phyloP scores from a whole-genome alignment of 495 filamentous ascomycete species.

The Staphylotrichum longicolle region DNA sequence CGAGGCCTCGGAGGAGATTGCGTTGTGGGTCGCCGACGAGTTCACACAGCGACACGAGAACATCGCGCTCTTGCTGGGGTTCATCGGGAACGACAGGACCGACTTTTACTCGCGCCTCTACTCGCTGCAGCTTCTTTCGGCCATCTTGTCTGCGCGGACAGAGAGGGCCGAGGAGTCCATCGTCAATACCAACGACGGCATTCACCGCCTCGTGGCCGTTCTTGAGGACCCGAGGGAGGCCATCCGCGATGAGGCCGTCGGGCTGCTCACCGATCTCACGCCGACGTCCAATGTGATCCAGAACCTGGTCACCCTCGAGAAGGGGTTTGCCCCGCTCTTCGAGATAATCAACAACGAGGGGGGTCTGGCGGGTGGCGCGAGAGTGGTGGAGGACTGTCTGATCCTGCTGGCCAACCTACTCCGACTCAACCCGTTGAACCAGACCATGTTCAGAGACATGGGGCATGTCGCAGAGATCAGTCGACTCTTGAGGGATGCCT shows the following conservation, averaged over 20 bases:
- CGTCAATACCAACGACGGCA: conserved; percentile 80
- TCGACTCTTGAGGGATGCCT: conserved; percentile 63
- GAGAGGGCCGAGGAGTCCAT: conserved; percentile 97
- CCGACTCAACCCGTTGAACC: conserved; percentile 85
- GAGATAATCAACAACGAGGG: conserved; percentile 79
- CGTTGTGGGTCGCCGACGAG: conserved; percentile 94
- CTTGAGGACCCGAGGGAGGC: conserved; percentile 86
- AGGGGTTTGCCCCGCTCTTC: conserved; percentile 86
- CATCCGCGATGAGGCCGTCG: conserved; percentile 70
- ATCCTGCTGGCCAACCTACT: conserved; percentile 87
- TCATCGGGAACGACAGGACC: conserved; percentile 71
- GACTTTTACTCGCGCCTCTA: conserved; percentile 96
- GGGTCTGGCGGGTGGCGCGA: conserved; percentile 77
- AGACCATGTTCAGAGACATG: conserved; percentile 89
- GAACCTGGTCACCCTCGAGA: conserved; percentile 92
- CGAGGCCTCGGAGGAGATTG: conserved; percentile 95
- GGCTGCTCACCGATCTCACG: conserved; percentile 52
- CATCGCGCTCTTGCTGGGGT: conserved; percentile 83
- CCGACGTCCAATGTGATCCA: conserved; percentile 65
- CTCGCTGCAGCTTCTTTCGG: conserved; percentile 83
- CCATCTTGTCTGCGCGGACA: conserved; percentile 80
- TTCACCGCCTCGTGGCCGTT: conserved; percentile 76
- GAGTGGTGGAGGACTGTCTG: conserved; percentile 91
- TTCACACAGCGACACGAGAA: conserved; percentile 99
- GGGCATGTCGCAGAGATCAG: conserved; percentile 75